Evolutionary conservation across 192 early-diverging fungal genomes (phyloP).

Genomic region (Chytriomyces sp.): DNA sequence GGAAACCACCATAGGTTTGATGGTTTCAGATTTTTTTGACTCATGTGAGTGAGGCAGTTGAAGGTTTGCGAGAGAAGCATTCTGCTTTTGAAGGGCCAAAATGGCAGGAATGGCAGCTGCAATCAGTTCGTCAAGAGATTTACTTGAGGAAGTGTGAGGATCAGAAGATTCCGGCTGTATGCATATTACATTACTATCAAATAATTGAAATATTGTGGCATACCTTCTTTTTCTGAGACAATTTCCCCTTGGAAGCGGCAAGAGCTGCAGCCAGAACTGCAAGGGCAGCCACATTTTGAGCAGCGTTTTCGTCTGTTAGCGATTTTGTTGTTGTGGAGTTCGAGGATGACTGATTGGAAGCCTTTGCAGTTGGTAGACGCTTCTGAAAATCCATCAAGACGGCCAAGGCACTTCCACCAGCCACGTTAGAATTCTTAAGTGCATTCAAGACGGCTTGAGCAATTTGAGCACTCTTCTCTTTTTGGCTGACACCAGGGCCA

Average conservation of each 20-base stretch:
- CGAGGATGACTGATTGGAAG: too few relatives aligned
- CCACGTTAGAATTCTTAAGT: not conserved
- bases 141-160: not conserved
- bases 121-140: constrained; percentile 11
- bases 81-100: not conserved
- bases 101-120: constrained; percentile 8
- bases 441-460: not conserved
- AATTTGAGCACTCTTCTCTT: not conserved
- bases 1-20: not conserved
- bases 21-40: not conserved
- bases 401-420: not conserved
- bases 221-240: not conserved
- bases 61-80: not conserved
- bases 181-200: not conserved
- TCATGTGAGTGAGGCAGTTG: not conserved
- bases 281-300: constrained; percentile 19
- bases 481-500: not conserved
- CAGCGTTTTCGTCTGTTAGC: not conserved
- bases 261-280: constrained; percentile 20
- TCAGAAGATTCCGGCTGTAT: not conserved
- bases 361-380: not conserved
- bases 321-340: too few relatives aligned
- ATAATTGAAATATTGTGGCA: not conserved
- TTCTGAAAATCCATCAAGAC: not conserved
- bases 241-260: constrained; percentile 15